Evolutionary conservation across 2,329 filamentous ascomycete genomes (phyloP).

Genomic region (Fusarium palustre): DNA sequence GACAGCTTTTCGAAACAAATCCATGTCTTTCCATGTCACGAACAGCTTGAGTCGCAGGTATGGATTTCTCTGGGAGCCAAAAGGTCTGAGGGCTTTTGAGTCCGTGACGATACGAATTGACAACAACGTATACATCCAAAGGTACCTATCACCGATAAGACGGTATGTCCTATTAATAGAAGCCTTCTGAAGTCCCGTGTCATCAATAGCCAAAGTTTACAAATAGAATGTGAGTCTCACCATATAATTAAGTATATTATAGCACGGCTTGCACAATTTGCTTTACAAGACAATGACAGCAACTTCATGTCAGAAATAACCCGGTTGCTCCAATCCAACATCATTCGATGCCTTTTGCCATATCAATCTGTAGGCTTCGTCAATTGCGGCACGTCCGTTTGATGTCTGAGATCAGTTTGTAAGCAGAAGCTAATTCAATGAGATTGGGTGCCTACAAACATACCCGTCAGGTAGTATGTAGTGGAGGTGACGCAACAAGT

Average conservation of each 20-base stretch:
- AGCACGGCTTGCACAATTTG: neutral
- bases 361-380: neutral
- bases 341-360: neutral
- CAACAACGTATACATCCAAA: neutral
- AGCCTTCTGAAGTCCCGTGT: neutral
- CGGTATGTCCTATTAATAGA: neutral
- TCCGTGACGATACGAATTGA: neutral
- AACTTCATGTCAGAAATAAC: neutral
- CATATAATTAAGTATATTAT: neutral
- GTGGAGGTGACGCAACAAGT: slow-evolving; percentile 25
- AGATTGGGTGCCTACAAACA: neutral
- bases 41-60: neutral
- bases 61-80: neutral
- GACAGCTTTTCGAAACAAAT: neutral
- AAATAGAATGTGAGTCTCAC: neutral
- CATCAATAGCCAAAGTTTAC: neutral
- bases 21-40: neutral
- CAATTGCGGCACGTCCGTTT: neutral
- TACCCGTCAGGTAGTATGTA: neutral
- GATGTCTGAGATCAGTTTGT: neutral
- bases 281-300: too few relatives aligned
- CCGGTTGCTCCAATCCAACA: neutral
- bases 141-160: neutral
- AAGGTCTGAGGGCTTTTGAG: neutral
- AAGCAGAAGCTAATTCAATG: neutral